phyloP scores from a whole-genome alignment of 441 rosid genomes.

The Croton setiger region DNA sequence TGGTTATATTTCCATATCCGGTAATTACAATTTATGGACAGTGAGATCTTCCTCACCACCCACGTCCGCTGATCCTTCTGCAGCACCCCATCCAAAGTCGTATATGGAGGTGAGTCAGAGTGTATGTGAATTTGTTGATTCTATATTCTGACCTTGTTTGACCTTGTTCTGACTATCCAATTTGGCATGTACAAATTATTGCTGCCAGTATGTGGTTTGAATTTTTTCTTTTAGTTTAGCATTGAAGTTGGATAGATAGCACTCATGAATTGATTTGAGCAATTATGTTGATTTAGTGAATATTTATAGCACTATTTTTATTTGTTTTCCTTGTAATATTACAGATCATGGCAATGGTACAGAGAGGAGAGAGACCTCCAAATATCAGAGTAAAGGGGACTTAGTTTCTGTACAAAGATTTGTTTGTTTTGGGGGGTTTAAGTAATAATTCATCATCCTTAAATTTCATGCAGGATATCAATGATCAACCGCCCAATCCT shows the following conservation, averaged over 20 bases:
- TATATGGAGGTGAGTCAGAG: conserved; percentile 68
- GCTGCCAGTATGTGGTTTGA: not conserved
- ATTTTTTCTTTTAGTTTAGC: not conserved
- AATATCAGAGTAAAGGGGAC: conserved; percentile 60
- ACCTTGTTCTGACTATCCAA: not conserved
- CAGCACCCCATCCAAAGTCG: conserved; percentile 85
- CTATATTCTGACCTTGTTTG: not conserved
- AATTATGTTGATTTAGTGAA: not conserved
- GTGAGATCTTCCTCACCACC: conserved; percentile 72
- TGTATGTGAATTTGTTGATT: not conserved
- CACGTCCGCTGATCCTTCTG: conserved; percentile 43
- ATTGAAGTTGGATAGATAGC: not conserved
- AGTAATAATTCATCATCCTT: conserved; percentile 22
- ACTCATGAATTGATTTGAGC: not conserved
- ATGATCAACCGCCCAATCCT: conserved; percentile 91
- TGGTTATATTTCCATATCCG: conserved; percentile 17
- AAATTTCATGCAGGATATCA: conserved; percentile 55
- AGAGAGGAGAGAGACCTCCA: conserved; percentile 92
- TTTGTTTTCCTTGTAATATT: conserved; percentile 18
- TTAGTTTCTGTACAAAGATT: conserved; percentile 11
- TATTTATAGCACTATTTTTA: not conserved
- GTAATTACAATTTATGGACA: conserved; percentile 30
- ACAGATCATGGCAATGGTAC: conserved; percentile 96
- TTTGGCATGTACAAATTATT: not conserved
- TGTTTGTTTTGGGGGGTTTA: conserved; percentile 4